Evolutionary conservation across 73 alveolate species (phyloP).

Genomic region (Paramecium pentaurelia): DNA sequence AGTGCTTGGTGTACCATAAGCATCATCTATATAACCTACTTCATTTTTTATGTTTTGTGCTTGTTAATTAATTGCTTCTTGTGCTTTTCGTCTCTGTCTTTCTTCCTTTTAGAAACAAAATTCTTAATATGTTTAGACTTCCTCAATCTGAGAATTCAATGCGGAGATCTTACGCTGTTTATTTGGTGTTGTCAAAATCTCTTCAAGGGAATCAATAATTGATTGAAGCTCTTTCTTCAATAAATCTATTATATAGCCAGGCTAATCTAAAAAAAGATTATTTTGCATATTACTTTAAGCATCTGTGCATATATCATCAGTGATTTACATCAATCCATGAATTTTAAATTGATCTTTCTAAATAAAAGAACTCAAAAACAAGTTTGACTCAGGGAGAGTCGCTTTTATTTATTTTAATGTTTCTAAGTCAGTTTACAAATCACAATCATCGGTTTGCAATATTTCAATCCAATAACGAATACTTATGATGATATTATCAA

Average conservation of each 20-base stretch:
- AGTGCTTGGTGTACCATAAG: background rate
- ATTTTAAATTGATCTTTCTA: background rate
- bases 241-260: background rate
- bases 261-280: background rate
- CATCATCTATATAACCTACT: background rate
- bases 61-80: background rate
- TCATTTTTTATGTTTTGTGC: conserved; percentile 4
- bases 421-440: background rate
- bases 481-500: background rate
- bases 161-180: background rate
- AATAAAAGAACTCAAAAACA: background rate
- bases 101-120: conserved; percentile 13
- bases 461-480: background rate
- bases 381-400: background rate
- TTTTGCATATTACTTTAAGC: background rate
- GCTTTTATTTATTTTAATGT: background rate
- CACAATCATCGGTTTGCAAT: background rate
- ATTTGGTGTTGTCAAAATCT: background rate
- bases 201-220: background rate
- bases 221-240: background rate
- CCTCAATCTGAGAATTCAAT: background rate
- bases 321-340: background rate
- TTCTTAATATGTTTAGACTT: background rate
- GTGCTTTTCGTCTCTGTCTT: background rate
- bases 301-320: background rate